A percentile compares a stretch with the other conserved stretches of the same genome.
These are phyloP conservation scores for Pyropia yezoensis DNA, from an alignment of 23 red algal species.

Conservation along the genomic window DNA sequence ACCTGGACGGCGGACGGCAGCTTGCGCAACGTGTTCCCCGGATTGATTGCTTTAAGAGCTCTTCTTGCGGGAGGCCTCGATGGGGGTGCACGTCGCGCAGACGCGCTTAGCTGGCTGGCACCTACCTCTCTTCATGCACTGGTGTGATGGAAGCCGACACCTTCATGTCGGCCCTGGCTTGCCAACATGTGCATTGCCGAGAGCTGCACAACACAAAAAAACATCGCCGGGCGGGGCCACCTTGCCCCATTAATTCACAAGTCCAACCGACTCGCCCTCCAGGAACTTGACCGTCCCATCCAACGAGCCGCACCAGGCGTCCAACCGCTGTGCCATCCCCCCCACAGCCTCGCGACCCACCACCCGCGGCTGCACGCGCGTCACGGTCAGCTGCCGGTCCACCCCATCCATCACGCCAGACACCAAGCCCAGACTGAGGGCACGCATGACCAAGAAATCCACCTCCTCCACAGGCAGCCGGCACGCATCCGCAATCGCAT, in stretches of 20 bases:
- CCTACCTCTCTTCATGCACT: no score
- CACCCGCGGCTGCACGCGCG: constrained; percentile 73
- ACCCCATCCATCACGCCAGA: constrained; percentile 88
- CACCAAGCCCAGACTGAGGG: constrained; percentile 68
- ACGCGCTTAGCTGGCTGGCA: no score
- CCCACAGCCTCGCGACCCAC: constrained; percentile 45
- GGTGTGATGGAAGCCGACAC: no score
- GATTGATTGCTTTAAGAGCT: no score
- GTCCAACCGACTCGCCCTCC: constrained; percentile 29
- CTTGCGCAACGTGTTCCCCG: no score
- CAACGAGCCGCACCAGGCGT: constrained; percentile 43
- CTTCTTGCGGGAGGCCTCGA: no score
- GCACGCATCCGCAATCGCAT: constrained; percentile 50
- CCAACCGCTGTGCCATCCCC: constrained; percentile 55
- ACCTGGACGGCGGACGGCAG: no score
- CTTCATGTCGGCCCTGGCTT: no score
- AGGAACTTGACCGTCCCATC: constrained; percentile 44
- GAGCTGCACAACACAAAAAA: no score
- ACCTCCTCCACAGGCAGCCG: constrained; percentile 71
- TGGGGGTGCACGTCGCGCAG: no score
- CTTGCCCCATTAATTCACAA: constrained; percentile 23
- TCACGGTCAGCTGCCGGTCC: constrained; percentile 57
- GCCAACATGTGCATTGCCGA: no score
- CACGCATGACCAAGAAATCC: constrained; percentile 84
- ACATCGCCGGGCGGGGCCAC: no score